Conservation (phyloP, 2,329 filamentous ascomycete species). For the Geosmithia putterillii region DNA sequence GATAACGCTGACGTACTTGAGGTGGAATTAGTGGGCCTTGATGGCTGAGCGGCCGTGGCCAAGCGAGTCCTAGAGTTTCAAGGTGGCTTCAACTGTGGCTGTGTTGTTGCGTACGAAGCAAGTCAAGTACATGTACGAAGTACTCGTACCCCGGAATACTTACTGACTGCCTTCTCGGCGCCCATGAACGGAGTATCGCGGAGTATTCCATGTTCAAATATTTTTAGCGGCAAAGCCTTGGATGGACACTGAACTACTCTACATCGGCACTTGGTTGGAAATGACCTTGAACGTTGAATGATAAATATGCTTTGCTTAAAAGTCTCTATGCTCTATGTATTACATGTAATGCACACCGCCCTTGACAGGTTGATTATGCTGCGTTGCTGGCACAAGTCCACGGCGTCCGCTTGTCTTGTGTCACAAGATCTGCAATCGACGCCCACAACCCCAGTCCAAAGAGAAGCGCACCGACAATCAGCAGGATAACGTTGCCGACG, state of each 20-base stretch:
- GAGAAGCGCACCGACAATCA: slow-evolving; percentile 20
- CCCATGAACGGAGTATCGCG: too few species aligned
- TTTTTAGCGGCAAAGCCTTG: too few species aligned
- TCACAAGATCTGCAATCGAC: slow-evolving; percentile 20
- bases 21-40: background rate
- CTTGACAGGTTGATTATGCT: slow-evolving; percentile 4
- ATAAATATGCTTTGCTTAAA: background rate
- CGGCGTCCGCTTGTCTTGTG: slow-evolving; percentile 15
- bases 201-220: too few species aligned
- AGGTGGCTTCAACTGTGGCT: background rate
- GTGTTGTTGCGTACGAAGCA: background rate
- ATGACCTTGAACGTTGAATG: too few species aligned
- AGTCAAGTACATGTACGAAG: too few species aligned
- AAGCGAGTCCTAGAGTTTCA: background rate
- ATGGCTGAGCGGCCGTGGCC: background rate
- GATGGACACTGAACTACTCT: too few species aligned
- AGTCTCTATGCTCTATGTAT: background rate
- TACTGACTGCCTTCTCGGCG: too few species aligned
- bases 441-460: slow-evolving; percentile 26
- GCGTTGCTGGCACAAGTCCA: slow-evolving; percentile 22
- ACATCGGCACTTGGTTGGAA: too few species aligned
- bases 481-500: slow-evolving; percentile 14
- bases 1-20: background rate
- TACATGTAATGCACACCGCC: background rate
- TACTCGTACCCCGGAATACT: too few species aligned